These are phyloP conservation scores for Barnettozyma populi DNA, from an alignment of 805 yeast species.

Conservation along the genomic window DNA sequence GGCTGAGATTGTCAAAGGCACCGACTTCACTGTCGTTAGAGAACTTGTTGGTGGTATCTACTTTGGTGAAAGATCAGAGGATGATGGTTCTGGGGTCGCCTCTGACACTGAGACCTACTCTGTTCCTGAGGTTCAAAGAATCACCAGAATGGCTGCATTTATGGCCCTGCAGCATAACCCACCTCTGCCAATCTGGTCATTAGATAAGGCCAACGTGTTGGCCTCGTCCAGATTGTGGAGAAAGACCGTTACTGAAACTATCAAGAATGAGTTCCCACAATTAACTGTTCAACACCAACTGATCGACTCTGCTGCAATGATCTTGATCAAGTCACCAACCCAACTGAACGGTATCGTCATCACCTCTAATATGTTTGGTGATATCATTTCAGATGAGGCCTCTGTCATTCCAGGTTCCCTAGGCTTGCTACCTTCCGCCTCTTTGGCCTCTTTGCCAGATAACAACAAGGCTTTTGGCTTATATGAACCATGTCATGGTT, in stretches of 20 bases:
- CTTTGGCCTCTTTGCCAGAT: slow-evolving; percentile 95
- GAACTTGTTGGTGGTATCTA: slow-evolving; percentile 98
- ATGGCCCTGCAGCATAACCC: slow-evolving; percentile 90
- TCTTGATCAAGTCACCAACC: slow-evolving; percentile 85
- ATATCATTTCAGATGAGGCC: slow-evolving; percentile 96
- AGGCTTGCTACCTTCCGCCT: slow-evolving; percentile 91
- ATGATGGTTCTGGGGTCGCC: slow-evolving; percentile 80
- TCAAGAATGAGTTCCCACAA: slow-evolving; percentile 85
- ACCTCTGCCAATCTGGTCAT: slow-evolving; percentile 91
- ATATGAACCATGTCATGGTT: slow-evolving; percentile 98
- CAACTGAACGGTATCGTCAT: slow-evolving; percentile 87
- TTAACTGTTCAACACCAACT: slow-evolving; percentile 86
- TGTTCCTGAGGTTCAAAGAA: slow-evolving; percentile 88
- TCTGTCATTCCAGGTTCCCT: slow-evolving; percentile 96
- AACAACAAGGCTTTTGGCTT: slow-evolving; percentile 90
- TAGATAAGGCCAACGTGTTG: slow-evolving; percentile 95
- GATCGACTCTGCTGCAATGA: slow-evolving; percentile 99
- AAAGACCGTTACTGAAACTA: slow-evolving; percentile 81
- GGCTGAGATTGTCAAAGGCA: slow-evolving; percentile 79
- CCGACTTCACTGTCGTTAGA: slow-evolving; percentile 89
- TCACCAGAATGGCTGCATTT: slow-evolving; percentile 97
- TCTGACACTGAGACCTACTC: slow-evolving; percentile 91
- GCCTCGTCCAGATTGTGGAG: slow-evolving; percentile 98
- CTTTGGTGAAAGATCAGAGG: slow-evolving; percentile 94
- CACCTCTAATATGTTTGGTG: slow-evolving; percentile 97